phyloP scores from a whole-genome alignment of 2,329 filamentous ascomycete genomes.

The Orbilia ellipsospora region DNA sequence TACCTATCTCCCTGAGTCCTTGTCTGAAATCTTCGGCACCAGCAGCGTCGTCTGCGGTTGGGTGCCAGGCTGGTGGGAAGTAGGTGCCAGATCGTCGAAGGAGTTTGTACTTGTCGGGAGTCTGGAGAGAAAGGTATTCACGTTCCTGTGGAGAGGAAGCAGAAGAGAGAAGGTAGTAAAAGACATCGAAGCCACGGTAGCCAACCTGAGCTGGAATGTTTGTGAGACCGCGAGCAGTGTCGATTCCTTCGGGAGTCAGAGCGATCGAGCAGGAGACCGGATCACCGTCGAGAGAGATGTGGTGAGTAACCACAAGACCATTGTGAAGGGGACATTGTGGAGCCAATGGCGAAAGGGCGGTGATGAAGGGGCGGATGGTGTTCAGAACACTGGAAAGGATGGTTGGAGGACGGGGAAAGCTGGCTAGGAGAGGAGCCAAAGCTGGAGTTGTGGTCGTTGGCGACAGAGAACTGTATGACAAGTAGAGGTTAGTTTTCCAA shows the following conservation, averaged over 20 bases:
- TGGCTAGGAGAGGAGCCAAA: slow-evolving; percentile 80
- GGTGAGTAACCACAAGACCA: slow-evolving; percentile 80
- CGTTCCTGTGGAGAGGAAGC: slow-evolving; percentile 87
- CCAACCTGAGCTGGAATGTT: slow-evolving; percentile 82
- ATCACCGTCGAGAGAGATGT: slow-evolving; percentile 76
- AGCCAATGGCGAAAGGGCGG: slow-evolving; percentile 86
- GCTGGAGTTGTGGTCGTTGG: slow-evolving; percentile 82
- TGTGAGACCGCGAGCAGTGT: slow-evolving; percentile 82
- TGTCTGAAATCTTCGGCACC: slow-evolving; percentile 91
- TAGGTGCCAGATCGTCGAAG: slow-evolving; percentile 87
- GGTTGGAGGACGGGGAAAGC: slow-evolving; percentile 80
- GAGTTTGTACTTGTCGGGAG: slow-evolving; percentile 79
- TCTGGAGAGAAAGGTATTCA: slow-evolving; percentile 84
- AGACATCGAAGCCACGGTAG: slow-evolving; percentile 94
- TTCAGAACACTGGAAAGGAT: slow-evolving; percentile 81
- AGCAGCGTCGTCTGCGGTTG: slow-evolving; percentile 90
- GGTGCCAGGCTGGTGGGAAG: slow-evolving; percentile 84
- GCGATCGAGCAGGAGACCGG: slow-evolving; percentile 79
- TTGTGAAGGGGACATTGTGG: slow-evolving; percentile 76
- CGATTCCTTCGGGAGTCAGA: slow-evolving; percentile 86
- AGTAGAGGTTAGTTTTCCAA: slow-evolving; percentile 1
- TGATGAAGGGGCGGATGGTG: slow-evolving; percentile 86
- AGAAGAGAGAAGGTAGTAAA: slow-evolving; percentile 95
- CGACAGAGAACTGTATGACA: slow-evolving; percentile 19
- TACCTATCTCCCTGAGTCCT: slow-evolving; percentile 88